Percentiles rank a stretch among this genome's conserved stretches.
Evolutionary conservation across 352 stramenopile genomes (phyloP).

Genomic region (Phytophthora pseudosyringae): DNA sequence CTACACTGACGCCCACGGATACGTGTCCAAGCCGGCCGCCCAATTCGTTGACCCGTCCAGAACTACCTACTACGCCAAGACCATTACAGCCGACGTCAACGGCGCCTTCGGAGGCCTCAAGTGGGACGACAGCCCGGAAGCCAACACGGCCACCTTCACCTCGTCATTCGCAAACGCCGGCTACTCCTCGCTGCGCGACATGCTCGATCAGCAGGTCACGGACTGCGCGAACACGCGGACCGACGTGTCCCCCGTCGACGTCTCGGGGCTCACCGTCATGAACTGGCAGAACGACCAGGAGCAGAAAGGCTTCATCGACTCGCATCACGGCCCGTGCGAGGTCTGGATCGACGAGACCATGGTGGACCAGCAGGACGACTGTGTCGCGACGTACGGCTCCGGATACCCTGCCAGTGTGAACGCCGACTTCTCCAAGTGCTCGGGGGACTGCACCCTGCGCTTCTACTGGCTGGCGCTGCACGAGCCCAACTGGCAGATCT

Average conservation of each 20-base stretch:
- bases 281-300: slow-evolving; percentile 62
- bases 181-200: slow-evolving; percentile 50
- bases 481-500: slow-evolving; percentile 49
- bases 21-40: slow-evolving; percentile 49
- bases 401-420: slow-evolving; percentile 38
- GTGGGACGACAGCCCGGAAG: slow-evolving; percentile 55
- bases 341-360: slow-evolving; percentile 61
- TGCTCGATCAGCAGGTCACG: slow-evolving; percentile 46
- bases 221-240: slow-evolving; percentile 53
- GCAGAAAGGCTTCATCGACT: slow-evolving; percentile 54
- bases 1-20: slow-evolving; percentile 51
- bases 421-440: slow-evolving; percentile 37
- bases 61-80: slow-evolving; percentile 45
- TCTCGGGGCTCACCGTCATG: slow-evolving; percentile 46
- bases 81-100: slow-evolving; percentile 48
- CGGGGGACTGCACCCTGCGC: slow-evolving; percentile 33
- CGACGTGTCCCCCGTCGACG: slow-evolving; percentile 44
- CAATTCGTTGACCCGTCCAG: slow-evolving; percentile 41
- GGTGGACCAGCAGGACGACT: slow-evolving; percentile 59
- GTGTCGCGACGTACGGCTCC: slow-evolving; percentile 35
- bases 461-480: slow-evolving; percentile 51
- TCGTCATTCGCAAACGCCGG: slow-evolving; percentile 41
- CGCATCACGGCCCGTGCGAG: slow-evolving; percentile 63
- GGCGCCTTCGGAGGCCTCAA: slow-evolving; percentile 57
- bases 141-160: slow-evolving; percentile 55